Base-by-base conservation (phyloP, 768 basidiomycete species). In the Lanmaoa pseudosensibilis region DNA sequence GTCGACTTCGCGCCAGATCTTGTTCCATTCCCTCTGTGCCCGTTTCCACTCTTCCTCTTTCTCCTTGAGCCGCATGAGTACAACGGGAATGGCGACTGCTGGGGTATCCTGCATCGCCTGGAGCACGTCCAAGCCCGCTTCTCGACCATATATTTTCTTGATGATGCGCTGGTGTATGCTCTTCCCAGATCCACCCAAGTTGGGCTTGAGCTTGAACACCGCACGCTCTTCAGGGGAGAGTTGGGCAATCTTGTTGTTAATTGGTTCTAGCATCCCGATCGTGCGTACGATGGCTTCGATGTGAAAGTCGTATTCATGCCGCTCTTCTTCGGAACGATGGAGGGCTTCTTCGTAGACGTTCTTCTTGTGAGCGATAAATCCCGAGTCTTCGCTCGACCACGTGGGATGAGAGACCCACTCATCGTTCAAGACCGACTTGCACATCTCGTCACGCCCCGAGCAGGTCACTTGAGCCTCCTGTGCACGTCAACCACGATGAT, bases 11-110 rank as follows among this genome's bases (percentile, higher is more conserved):
- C 95, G 78, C 97, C 97, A 99, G 50, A 98, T 90, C 71, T 96
- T 92, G 75, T 98, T 98, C 97, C 97, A 99, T 74, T 97, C 97
- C 50, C 94, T 74, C 70, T 97, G 94, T 18, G 94, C 96, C 21
- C 94, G 82, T 74, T 94, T 97, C 97, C 97, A 99, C 69, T 98
- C 96, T 58, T 94, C 94, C 69, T 98, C 96, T 75, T 98, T 98
- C 72, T 90, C 88, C 75, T 97, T 97, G 56, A 99, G 75, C 7
- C 97, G 84, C 46, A 81, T 76, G 9, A 99, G 80, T 1, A 99
- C 92, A 51, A 98, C 85, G 0, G 97, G 95, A 19, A 98, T 87
- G 10, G 96, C 91, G 16, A 88, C 75, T 15, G 85, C 84, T 0
- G 97, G 96, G 7, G 86, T 81, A n/a, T 98, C 95, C 72, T 98